A percentile compares a stretch with the other conserved stretches of the same genome.
Evolutionary conservation across 2,329 filamentous ascomycete species (phyloP).

Genomic region (Alternaria sp.): DNA sequence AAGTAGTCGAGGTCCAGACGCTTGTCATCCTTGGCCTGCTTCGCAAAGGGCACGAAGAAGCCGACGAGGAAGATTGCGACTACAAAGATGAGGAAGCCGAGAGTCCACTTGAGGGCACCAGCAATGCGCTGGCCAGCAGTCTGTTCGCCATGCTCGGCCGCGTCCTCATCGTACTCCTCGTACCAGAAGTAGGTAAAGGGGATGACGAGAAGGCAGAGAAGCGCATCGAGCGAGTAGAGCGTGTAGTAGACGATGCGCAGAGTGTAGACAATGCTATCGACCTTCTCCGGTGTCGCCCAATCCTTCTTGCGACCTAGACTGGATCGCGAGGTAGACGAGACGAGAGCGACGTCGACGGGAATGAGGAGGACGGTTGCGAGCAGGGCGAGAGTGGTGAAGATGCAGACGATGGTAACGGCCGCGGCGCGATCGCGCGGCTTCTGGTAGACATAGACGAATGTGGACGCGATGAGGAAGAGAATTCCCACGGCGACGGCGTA

Average conservation of each 20-base stretch:
- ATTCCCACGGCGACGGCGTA: constrained; percentile 84
- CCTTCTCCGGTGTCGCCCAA: constrained; percentile 85
- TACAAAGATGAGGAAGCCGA: constrained; percentile 80
- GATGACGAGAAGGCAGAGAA: constrained; percentile 87
- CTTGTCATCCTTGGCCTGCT: constrained; percentile 64
- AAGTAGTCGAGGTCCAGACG: constrained; percentile 90
- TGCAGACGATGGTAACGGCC: constrained; percentile 81
- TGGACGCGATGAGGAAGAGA: constrained; percentile 75
- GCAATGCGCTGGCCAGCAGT: constrained; percentile 74
- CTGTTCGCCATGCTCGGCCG: constrained; percentile 78
- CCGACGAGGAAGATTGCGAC: constrained; percentile 87
- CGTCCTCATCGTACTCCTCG: constrained; percentile 94
- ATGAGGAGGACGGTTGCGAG: constrained; percentile 91
- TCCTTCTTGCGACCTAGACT: constrained; percentile 84
- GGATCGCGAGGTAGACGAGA: constrained; percentile 83
- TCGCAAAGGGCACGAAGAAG: constrained; percentile 88
- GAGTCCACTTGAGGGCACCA: constrained; percentile 89
- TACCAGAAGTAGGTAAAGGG: constrained; percentile 99
- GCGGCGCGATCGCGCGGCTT: constrained; percentile 83
- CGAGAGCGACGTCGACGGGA: constrained; percentile 92
- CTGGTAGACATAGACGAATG: constrained; percentile 93
- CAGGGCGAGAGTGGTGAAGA: constrained; percentile 83
- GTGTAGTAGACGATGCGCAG: constrained; percentile 91
- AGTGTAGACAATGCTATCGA: constrained; percentile 78
- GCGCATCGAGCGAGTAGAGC: constrained; percentile 87